Percentiles rank a stretch among this genome's conserved stretches.
phyloP scores from a whole-genome alignment of 2,329 filamentous ascomycete genomes.

The Huntiella savannae region DNA sequence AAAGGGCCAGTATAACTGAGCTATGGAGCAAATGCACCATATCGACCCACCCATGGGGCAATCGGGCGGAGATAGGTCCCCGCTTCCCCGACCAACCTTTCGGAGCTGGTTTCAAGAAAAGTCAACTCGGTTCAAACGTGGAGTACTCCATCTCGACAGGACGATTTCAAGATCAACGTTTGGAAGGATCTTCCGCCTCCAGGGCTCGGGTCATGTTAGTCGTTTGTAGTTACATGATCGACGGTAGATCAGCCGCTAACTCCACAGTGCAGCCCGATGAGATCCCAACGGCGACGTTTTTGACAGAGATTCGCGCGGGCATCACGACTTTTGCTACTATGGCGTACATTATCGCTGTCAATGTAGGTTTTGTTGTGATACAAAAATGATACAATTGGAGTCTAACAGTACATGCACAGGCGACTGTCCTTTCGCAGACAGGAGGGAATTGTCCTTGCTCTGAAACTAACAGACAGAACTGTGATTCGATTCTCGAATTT shows the following conservation, averaged over 20 bases:
- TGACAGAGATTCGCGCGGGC: conserved; percentile 61
- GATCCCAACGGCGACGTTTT: conserved; percentile 49
- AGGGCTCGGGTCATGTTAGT: conserved; percentile 45
- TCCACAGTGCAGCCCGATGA: conserved; percentile 37
- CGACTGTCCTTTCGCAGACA: conserved; percentile 52
- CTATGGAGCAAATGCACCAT: conserved; percentile 11
- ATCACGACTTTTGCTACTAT: conserved; percentile 65
- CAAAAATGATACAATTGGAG: not conserved
- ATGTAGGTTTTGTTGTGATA: conserved; percentile 23
- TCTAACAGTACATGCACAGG: conserved; percentile 23
- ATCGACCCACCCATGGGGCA: conserved; percentile 6
- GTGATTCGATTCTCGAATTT: conserved; percentile 27
- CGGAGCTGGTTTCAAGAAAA: conserved; percentile 8
- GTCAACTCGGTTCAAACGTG: conserved; percentile 3
- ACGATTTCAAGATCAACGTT: conserved; percentile 22
- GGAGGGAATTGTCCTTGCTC: conserved; percentile 61
- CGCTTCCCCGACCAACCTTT: conserved; percentile 6
- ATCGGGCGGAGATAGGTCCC: not conserved
- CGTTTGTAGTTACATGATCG: too few relatives aligned
- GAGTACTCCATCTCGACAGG: conserved; percentile 13
- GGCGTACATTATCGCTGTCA: conserved; percentile 70
- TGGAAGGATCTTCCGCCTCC: conserved; percentile 42
- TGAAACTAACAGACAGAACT: conserved; percentile 23
- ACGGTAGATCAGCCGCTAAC: not conserved
- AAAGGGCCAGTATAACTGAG: too few relatives aligned